A percentile compares a stretch with the other conserved stretches of the same genome.
Evolutionary conservation across 257 asterid genomes (phyloP).

Genomic region (Verbena officinalis): DNA sequence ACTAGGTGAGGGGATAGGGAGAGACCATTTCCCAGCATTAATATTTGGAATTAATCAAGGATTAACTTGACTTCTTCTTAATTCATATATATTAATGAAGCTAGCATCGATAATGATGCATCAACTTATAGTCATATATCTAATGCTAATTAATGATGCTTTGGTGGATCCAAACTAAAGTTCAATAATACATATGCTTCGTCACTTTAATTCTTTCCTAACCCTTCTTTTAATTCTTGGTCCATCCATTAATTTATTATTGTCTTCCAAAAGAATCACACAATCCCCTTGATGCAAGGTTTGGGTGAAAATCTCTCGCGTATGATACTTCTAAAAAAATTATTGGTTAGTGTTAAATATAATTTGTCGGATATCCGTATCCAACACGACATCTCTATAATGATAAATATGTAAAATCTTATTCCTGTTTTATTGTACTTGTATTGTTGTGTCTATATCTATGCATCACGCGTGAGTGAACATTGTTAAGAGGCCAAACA

Average conservation of each 20-base stretch:
- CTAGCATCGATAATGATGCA: conserved; percentile 50
- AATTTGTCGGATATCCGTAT: too few species aligned
- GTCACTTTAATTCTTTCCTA: conserved; percentile 11
- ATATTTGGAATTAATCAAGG: conserved; percentile 54
- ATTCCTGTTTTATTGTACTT: too few species aligned
- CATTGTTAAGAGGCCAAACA: too few species aligned
- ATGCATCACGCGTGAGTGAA: too few species aligned
- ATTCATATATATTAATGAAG: conserved; percentile 16
- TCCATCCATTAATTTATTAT: conserved; percentile 9
- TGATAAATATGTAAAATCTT: too few species aligned
- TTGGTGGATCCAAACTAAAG: conserved; percentile 31
- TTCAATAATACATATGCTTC: background rate
- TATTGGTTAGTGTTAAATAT: too few species aligned
- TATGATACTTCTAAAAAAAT: background rate
- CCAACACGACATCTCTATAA: too few species aligned
- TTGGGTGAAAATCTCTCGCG: background rate
- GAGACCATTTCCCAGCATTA: background rate
- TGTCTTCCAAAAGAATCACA: conserved; percentile 1
- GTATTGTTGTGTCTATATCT: too few species aligned
- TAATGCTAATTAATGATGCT: conserved; percentile 43
- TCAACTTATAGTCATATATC: conserved; percentile 38
- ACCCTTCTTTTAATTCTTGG: background rate
- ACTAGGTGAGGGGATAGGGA: background rate
- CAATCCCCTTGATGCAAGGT: conserved; percentile 1
- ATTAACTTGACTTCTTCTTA: conserved; percentile 44